A percentile compares a stretch with the other conserved stretches of the same genome.
phyloP scores from a whole-genome alignment of 2,329 filamentous ascomycete species.

The Trichoderma koningiopsis region DNA sequence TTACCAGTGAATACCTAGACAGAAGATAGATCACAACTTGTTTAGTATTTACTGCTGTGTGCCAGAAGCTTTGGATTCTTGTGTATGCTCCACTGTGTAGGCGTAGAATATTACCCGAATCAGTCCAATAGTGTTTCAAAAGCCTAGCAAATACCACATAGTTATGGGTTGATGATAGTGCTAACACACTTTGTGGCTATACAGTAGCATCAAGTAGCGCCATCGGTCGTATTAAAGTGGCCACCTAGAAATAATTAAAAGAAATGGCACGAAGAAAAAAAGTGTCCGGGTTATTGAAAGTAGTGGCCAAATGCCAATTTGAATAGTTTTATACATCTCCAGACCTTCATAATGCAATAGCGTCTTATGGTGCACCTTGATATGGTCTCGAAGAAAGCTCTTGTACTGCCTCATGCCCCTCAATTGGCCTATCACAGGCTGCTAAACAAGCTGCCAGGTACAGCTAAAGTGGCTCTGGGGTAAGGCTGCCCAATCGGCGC shows the following conservation, averaged over 20 bases:
- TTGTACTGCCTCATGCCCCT: neutral
- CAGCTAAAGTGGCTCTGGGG: neutral
- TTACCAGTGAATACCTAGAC: neutral
- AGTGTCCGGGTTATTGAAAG: neutral
- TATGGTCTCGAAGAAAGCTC: neutral
- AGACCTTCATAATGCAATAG: neutral
- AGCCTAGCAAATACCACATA: neutral
- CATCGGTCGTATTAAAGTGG: neutral
- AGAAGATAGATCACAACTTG: neutral
- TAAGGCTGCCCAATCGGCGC: neutral
- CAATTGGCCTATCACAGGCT: neutral
- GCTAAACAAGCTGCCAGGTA: neutral
- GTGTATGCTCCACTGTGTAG: no score
- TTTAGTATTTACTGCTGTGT: neutral
- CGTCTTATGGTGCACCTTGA: neutral
- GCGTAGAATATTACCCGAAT: neutral
- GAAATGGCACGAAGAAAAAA: no score
- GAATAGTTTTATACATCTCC: neutral
- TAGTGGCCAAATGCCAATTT: neutral
- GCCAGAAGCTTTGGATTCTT: neutral
- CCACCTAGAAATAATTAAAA: no score
- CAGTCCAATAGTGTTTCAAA: neutral
- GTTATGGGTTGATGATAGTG: neutral
- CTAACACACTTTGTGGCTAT: neutral
- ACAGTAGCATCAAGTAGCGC: neutral